Evolutionary conservation across 495 filamentous ascomycete genomes (phyloP), one percentile per base, ranked within the genome.

Genomic region (Glonium stellatum): DNA sequence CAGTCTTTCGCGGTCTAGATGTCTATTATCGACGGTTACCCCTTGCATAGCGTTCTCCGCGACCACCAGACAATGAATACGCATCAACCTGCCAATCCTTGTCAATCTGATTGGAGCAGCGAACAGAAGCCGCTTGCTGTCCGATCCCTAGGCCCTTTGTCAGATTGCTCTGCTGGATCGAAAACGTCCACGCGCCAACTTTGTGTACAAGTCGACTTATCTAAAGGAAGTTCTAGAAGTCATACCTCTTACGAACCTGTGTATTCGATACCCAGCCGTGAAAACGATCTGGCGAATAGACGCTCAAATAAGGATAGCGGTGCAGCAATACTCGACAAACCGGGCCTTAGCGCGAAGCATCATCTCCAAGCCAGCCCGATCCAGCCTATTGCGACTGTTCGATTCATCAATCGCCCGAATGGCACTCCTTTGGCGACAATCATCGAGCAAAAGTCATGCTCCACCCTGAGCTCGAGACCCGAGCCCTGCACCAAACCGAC

Each of bases 391-490:
- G 34, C 58, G 10, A 42, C 59, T 36, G 44, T 57, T 41, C 59
- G 55, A 23, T 48, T 52, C 46, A 46, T 59, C 8, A 62, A 54
- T 27, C 60, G 64, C 5, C 37, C 56, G 31, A 60, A 57, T 58
- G 54, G 57, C n/a, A 50, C 23, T 6, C 54, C 51, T 5, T 60
- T 67, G 11, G 37, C 57, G 10, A 63, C 57, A 8, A 67, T 67
- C 60, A 50, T 62, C 44, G 60, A 67, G 53, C 60, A 51, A 34
- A 37, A 25, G 35, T 63, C 64, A 4, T 57, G 41, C 46, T 63
- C 60, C 12, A 67, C 64, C 3, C 36, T 63, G 22, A 48, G 25
- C 48, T 59, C 51, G 11, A 51, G 31, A 19, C 31, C 36, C 13
- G 46, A n/a, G n/a, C 59, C 13, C 50, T 52, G 35, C 27, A 31